Conservation (phyloP, 2,329 filamentous ascomycete genomes). For the Parastagonospora nodorum region DNA sequence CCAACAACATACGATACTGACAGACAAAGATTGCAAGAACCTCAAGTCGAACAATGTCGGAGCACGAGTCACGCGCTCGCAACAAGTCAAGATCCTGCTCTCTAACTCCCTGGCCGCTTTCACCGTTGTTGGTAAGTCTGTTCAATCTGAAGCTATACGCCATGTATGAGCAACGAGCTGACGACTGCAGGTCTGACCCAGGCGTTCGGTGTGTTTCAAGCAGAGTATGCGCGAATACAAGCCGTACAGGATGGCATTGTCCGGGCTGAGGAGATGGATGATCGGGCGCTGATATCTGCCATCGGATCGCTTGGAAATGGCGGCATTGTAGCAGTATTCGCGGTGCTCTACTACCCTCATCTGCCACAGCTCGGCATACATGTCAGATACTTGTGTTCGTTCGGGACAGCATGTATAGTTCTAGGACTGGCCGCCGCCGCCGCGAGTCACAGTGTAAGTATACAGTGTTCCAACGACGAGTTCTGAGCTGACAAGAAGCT, state of each 20-base stretch:
- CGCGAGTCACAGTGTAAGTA: constrained; percentile 16
- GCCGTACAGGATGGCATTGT: constrained; percentile 19
- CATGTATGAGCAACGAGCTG: neutral
- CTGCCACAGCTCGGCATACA: constrained; percentile 22
- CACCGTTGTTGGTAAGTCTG: constrained; percentile 17
- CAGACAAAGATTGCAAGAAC: no score
- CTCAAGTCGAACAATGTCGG: constrained; percentile 6
- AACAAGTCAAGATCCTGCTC: constrained; percentile 18
- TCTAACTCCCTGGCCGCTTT: constrained; percentile 20
- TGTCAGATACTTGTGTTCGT: constrained; percentile 18
- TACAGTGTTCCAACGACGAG: no score
- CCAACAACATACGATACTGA: no score
- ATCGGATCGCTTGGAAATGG: constrained; percentile 27
- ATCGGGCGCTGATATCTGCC: constrained; percentile 19
- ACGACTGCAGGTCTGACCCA: constrained; percentile 21
- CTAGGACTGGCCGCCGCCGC: constrained; percentile 20
- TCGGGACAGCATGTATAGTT: constrained; percentile 16
- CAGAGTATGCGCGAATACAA: constrained; percentile 22
- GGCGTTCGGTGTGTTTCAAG: constrained; percentile 28
- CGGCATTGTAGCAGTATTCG: constrained; percentile 22
- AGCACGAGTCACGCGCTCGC: constrained; percentile 13
- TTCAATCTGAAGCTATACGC: neutral
- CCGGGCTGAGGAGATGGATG: constrained; percentile 6
- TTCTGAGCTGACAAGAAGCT: no score
- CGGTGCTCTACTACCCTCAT: constrained; percentile 20